A percentile compares a stretch with the other conserved stretches of the same genome.
These are phyloP conservation scores for Leccinum cinnamomeum DNA, from an alignment of 1,284 basidiomycete genomes.

Conservation along the genomic window DNA sequence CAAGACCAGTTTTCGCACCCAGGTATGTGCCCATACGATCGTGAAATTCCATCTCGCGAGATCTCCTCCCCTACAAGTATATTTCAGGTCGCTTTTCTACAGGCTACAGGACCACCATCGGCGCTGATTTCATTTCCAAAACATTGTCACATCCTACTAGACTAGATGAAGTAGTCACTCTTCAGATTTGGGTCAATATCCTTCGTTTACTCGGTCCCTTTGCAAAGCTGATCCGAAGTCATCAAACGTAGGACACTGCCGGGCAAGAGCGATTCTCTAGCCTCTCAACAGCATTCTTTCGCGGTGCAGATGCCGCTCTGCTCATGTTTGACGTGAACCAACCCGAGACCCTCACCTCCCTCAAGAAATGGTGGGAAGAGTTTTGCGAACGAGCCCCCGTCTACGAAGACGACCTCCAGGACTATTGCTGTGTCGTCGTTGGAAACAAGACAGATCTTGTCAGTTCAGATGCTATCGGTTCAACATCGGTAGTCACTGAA, in stretches of 20 bases:
- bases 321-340: slow-evolving; percentile 77
- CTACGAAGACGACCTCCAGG: slow-evolving; percentile 56
- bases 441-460: slow-evolving; percentile 76
- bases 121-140: slow-evolving; percentile 80
- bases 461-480: background rate
- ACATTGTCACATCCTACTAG: slow-evolving; percentile 59
- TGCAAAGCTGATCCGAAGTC: slow-evolving; percentile 10
- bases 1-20: slow-evolving; percentile 69
- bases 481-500: slow-evolving; percentile 34
- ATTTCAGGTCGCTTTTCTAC: slow-evolving; percentile 72
- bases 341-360: slow-evolving; percentile 54
- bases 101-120: slow-evolving; percentile 79
- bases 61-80: slow-evolving; percentile 46
- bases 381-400: slow-evolving; percentile 68
- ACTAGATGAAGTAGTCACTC: slow-evolving; percentile 52
- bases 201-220: slow-evolving; percentile 5
- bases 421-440: slow-evolving; percentile 73
- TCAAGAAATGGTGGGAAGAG: slow-evolving; percentile 76
- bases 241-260: slow-evolving; percentile 59
- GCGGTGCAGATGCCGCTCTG: slow-evolving; percentile 79
- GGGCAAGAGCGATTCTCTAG: slow-evolving; percentile 84
- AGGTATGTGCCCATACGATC: slow-evolving; percentile 46
- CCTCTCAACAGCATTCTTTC: slow-evolving; percentile 77
- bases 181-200: slow-evolving; percentile 77
- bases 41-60: background rate